Base-by-base conservation (phyloP, 305 asterid species). In the Solanum hybrid region DNA sequence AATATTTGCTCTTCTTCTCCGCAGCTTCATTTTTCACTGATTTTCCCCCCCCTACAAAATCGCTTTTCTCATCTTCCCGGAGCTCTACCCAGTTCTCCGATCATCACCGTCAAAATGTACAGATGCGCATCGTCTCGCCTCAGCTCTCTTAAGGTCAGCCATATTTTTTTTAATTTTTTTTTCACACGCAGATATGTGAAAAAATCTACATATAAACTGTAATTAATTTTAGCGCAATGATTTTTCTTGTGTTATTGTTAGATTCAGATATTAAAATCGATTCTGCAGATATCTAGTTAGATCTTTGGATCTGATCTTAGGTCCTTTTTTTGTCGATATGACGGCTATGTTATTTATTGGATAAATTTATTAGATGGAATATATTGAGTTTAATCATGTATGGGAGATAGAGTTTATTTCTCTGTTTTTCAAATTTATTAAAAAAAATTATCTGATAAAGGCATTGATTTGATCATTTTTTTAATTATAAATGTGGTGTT, bases 81-180 rank as follows among this genome's bases (percentile, higher is more conserved):
- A 78, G 42, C 86, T 26, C 40, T 88, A 73, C 29, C 6, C 86
- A 31, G 24, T 79, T 80, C 26, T 36, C 83, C 28, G 24, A 89
- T 89, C 88, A 81, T 46, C 77, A 37, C 74, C 24, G 24, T 22
- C 51, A 81, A 73, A 93, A 97, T 96, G 99, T 94, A 95, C 87
- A 94, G 97, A 91, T 89, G 93, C 8, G 95, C 97, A 37, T 93
- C 98, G 77, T 96, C 95, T 82, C 95, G 97, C 76, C 89, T 95
- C 81, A 91, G 95, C 86, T 94, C 93, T 88, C 95, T 97, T 91
- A 97, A 96, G 98, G 99, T 97, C 24, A 8, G 86, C 73, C 28
- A 8, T 29, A 35, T 61, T 42, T 88, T 39, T 69, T 28, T 14
- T 22, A 9, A 69, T 1, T 69, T 24, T 69, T 69, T 71, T 69